Conservation (phyloP, 78 protist species). For the Emiliania huxleyi region DNA sequence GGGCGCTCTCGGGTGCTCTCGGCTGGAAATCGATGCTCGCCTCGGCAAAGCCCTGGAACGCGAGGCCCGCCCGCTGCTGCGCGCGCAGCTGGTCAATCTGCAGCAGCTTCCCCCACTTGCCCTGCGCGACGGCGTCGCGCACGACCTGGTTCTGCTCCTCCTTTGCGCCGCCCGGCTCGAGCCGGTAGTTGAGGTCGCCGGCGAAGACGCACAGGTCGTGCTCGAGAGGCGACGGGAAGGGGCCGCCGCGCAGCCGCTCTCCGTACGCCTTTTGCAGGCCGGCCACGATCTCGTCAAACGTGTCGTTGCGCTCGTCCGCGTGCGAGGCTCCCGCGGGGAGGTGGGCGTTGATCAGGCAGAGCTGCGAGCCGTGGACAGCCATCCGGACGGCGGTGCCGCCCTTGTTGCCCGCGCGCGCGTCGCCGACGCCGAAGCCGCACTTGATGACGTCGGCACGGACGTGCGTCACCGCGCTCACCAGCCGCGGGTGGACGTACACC, state of each 20-base stretch:
- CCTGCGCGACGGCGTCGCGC: background rate
- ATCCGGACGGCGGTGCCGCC: constrained; percentile 20
- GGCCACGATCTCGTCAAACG: background rate
- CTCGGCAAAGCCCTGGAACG: constrained; percentile 27
- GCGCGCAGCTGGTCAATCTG: background rate
- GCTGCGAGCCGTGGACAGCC: background rate
- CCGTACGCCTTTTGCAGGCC: background rate
- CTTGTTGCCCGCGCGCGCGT: constrained; percentile 8
- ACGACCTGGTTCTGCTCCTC: background rate
- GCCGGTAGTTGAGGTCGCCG: constrained; percentile 72
- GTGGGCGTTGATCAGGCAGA: constrained; percentile 25
- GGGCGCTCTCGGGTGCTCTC: too few relatives aligned
- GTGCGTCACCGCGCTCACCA: background rate
- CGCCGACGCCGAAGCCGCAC: background rate
- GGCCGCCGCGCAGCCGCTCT: background rate
- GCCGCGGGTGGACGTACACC: background rate
- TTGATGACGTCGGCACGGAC: background rate
- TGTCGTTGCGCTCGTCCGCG: background rate
- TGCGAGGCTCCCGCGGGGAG: background rate
- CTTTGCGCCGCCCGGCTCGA: too few relatives aligned
- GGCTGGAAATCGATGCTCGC: constrained; percentile 16
- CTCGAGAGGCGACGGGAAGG: background rate
- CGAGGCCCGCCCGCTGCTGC: background rate
- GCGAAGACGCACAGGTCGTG: constrained; percentile 35
- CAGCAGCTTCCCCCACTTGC: background rate